These are phyloP conservation scores for Eimeria necatrix DNA, from an alignment of 169 alveolate species.

Conservation along the genomic window DNA sequence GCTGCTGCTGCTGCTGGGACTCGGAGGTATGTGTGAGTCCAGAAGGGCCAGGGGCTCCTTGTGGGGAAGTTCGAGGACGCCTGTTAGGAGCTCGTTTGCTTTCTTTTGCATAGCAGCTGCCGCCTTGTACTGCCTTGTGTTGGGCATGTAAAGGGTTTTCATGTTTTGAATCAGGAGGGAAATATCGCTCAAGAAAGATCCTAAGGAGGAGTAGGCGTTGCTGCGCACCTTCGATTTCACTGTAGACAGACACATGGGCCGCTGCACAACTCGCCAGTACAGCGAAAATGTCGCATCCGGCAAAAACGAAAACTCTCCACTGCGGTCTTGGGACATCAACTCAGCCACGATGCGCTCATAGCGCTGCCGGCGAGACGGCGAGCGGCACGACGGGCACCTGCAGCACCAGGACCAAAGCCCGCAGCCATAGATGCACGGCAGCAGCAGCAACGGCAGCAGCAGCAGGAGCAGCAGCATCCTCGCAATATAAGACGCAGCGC, in stretches of 20 bases:
- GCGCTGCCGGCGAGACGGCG: slow-evolving; percentile 82
- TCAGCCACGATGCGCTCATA: slow-evolving; percentile 84
- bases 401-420: not conserved
- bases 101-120: slow-evolving; percentile 68
- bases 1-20: slow-evolving; percentile 38
- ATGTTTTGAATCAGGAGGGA: slow-evolving; percentile 29
- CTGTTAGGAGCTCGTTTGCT: slow-evolving; percentile 54
- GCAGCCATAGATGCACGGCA: not conserved
- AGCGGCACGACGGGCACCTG: slow-evolving; percentile 87
- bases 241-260: slow-evolving; percentile 87
- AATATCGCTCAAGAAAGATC: slow-evolving; percentile 15
- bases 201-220: not conserved
- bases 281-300: slow-evolving; percentile 85
- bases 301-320: slow-evolving; percentile 86
- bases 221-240: slow-evolving; percentile 83
- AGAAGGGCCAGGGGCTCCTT: slow-evolving; percentile 25
- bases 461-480: not conserved
- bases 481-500: not conserved
- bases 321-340: slow-evolving; percentile 85
- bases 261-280: slow-evolving; percentile 88
- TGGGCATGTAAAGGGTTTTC: slow-evolving; percentile 64
- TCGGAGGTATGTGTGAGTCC: not conserved
- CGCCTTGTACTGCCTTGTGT: slow-evolving; percentile 50
- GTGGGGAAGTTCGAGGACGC: slow-evolving; percentile 57
- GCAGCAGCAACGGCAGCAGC: not conserved